These are phyloP conservation scores for Caryopteris hybrid DNA, from an alignment of 305 asterid genomes.

Conservation along the genomic window DNA sequence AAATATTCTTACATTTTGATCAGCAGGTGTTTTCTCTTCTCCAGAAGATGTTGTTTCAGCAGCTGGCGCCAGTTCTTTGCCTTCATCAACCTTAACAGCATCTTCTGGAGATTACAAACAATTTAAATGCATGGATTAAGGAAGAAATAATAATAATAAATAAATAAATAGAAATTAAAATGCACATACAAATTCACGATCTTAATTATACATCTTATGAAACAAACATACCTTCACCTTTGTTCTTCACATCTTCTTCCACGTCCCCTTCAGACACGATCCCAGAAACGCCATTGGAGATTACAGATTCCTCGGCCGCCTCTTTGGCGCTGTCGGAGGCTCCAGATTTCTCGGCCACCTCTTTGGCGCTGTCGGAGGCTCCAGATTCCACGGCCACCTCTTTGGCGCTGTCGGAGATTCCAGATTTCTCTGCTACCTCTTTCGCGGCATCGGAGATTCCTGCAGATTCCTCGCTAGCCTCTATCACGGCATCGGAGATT, in stretches of 20 bases:
- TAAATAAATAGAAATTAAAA: not conserved
- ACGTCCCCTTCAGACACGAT: not conserved
- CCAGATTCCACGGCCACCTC: too few species aligned
- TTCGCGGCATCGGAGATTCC: not conserved
- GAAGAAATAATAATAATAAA: not conserved
- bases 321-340: too few species aligned
- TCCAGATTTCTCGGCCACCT: too few species aligned
- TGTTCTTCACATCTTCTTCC: slow-evolving; percentile 15
- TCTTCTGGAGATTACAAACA: slow-evolving; percentile 28
- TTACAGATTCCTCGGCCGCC: too few species aligned
- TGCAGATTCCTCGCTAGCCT: not conserved
- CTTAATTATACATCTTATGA: too few species aligned
- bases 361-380: too few species aligned
- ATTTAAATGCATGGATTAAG: not conserved
- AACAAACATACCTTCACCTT: slow-evolving; percentile 33
- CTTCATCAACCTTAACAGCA: slow-evolving; percentile 25
- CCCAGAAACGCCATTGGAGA: too few species aligned
- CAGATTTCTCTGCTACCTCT: too few species aligned
- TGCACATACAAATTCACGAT: too few species aligned
- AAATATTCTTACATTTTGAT: slow-evolving; percentile 17
- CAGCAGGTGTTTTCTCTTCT: slow-evolving; percentile 28
- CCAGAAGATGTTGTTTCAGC: slow-evolving; percentile 30
- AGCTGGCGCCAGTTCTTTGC: slow-evolving; percentile 15
- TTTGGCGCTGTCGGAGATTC: too few species aligned
- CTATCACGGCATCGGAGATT: not conserved